phyloP scores from a whole-genome alignment of 441 rosid species.

The Populus hybrid region DNA sequence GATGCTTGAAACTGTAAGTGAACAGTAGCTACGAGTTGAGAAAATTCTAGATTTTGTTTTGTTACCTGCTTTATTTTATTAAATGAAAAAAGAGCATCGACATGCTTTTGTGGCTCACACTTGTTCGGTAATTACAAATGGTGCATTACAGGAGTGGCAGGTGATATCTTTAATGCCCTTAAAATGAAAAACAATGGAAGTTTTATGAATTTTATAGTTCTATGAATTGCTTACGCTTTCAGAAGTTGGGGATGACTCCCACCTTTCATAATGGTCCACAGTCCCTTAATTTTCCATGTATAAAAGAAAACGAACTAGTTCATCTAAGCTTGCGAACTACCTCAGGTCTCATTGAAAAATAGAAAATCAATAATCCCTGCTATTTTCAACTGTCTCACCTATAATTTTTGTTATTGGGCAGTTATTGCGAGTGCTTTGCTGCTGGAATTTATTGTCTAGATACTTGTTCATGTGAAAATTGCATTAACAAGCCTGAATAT shows the following conservation, averaged over 20 bases:
- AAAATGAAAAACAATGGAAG: neutral
- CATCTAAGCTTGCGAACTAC: neutral
- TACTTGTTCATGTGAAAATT: constrained; percentile 41
- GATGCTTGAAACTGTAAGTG: constrained; percentile 57
- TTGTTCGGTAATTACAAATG: neutral
- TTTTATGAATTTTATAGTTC: neutral
- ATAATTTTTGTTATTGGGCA: constrained; percentile 27
- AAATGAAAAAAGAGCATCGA: neutral
- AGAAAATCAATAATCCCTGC: neutral
- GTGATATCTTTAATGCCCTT: neutral
- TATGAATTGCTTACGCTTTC: neutral
- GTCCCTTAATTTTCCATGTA: neutral
- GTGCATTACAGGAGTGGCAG: neutral
- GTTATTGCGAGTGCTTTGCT: constrained; percentile 65
- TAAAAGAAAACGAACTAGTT: neutral
- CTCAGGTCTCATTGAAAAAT: neutral
- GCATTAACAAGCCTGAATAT: constrained; percentile 40
- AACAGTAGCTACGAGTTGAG: neutral
- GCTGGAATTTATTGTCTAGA: constrained; percentile 43
- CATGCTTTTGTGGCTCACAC: neutral
- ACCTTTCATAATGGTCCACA: neutral
- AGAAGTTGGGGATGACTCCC: neutral
- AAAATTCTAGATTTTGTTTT: neutral
- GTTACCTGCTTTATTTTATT: neutral
- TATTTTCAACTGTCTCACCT: constrained; percentile 10